Conservation (phyloP, 1,284 basidiomycete species). For the Fomitopsis betulina region DNA sequence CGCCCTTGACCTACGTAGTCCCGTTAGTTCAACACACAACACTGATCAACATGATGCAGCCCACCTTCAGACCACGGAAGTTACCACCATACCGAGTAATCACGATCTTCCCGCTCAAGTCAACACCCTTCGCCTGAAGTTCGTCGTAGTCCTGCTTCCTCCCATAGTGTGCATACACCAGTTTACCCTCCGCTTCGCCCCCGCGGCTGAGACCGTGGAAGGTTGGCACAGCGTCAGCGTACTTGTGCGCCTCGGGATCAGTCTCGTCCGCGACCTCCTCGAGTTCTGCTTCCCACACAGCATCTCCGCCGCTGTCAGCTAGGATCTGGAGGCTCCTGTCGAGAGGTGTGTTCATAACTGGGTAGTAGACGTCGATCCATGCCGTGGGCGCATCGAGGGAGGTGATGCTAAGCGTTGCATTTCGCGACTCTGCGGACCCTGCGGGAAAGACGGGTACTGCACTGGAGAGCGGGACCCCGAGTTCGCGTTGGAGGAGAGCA, state of each 20-base stretch:
- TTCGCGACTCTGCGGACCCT: slow-evolving; percentile 59
- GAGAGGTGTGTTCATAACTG: slow-evolving; percentile 75
- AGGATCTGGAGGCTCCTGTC: slow-evolving; percentile 62
- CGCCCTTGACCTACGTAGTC: slow-evolving; percentile 61
- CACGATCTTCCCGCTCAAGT: slow-evolving; percentile 77
- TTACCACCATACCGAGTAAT: slow-evolving; percentile 76
- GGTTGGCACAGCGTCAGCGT: slow-evolving; percentile 53
- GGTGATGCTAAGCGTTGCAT: slow-evolving; percentile 56
- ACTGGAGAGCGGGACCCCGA: slow-evolving; percentile 42
- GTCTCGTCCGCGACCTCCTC: slow-evolving; percentile 61
- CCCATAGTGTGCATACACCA: slow-evolving; percentile 84
- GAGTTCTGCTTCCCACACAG: slow-evolving; percentile 65
- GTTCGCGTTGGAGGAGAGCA: slow-evolving; percentile 56
- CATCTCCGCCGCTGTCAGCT: slow-evolving; percentile 46
- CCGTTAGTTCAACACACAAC: neutral
- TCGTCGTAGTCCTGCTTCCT: slow-evolving; percentile 47
- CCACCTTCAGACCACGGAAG: slow-evolving; percentile 83
- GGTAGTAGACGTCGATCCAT: slow-evolving; percentile 83
- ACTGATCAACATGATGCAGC: neutral
- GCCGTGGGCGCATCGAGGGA: slow-evolving; percentile 48
- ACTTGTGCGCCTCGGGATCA: slow-evolving; percentile 61
- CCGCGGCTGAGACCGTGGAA: slow-evolving; percentile 68
- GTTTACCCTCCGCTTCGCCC: slow-evolving; percentile 60
- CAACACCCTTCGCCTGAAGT: slow-evolving; percentile 34
- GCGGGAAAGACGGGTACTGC: slow-evolving; percentile 58